A percentile compares a stretch with the other conserved stretches of the same genome.
phyloP scores from a whole-genome alignment of 352 stramenopile genomes.

The Phytophthora agathidicida region DNA sequence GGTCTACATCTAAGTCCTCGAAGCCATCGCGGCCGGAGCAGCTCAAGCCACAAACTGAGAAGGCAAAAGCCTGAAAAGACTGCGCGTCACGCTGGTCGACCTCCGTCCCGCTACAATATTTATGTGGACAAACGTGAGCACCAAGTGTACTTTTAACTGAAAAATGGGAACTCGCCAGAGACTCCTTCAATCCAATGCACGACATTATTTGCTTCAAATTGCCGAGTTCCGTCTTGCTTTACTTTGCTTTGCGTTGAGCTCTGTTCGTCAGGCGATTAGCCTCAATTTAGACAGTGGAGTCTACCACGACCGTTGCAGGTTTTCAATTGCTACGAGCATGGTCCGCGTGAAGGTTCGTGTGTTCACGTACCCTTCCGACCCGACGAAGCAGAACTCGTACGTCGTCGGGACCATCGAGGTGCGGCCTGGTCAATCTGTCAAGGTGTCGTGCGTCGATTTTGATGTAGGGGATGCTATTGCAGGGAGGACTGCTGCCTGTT shows the following conservation, averaged over 20 bases:
- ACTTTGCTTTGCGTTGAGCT: not conserved
- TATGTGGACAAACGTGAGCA: conserved; percentile 34
- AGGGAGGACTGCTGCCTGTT: conserved; percentile 66
- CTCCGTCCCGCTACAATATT: conserved; percentile 33
- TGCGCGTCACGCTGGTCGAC: not conserved
- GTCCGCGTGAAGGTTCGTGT: conserved; percentile 70
- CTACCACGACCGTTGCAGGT: too few relatives aligned
- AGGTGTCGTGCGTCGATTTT: not conserved
- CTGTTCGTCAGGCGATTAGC: too few relatives aligned
- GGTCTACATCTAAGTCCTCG: conserved; percentile 77
- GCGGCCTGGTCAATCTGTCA: not conserved
- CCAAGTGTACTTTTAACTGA: conserved; percentile 31
- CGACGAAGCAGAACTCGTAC: conserved; percentile 76
- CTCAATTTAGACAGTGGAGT: too few relatives aligned
- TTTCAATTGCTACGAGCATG: conserved; percentile 14
- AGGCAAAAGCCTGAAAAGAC: too few relatives aligned
- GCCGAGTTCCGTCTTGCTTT: not conserved
- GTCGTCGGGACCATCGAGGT: conserved; percentile 76
- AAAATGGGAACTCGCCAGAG: conserved; percentile 22
- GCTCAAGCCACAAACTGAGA: too few relatives aligned
- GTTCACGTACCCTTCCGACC: conserved; percentile 77
- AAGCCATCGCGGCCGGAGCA: not conserved
- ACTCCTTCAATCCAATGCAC: conserved; percentile 18
- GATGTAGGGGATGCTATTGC: too few relatives aligned
- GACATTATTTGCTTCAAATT: conserved; percentile 7